Percentiles rank a stretch among this genome's conserved stretches.
These are phyloP conservation scores for Fusarium setosum DNA, from an alignment of 2,329 filamentous ascomycete species.

Conservation along the genomic window DNA sequence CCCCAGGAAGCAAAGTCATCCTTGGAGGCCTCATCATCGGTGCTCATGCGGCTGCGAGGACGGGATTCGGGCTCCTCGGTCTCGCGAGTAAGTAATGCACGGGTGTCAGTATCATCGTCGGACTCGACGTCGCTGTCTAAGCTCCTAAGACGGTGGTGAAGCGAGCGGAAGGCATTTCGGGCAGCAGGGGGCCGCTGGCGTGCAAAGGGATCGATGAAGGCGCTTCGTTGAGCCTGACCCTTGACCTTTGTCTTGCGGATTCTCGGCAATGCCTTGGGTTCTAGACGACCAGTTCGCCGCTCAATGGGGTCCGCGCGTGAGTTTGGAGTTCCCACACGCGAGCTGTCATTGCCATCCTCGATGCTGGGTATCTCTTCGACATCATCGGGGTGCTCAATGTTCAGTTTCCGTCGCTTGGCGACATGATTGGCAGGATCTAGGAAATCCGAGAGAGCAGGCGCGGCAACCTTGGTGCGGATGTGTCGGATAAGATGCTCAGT, in stretches of 20 bases:
- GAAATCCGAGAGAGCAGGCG: constrained; percentile 81
- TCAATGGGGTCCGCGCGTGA: constrained; percentile 72
- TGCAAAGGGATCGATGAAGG: constrained; percentile 75
- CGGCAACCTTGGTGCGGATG: constrained; percentile 87
- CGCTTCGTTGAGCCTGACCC: constrained; percentile 65
- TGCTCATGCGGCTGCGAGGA: constrained; percentile 79
- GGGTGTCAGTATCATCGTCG: constrained; percentile 79
- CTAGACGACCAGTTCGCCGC: constrained; percentile 66
- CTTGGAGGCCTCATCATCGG: constrained; percentile 66
- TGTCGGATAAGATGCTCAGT: constrained; percentile 89
- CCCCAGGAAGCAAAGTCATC: constrained; percentile 62
- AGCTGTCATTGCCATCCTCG: constrained; percentile 71
- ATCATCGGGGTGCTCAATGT: constrained; percentile 77
- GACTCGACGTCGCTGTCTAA: constrained; percentile 81
- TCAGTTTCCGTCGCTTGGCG: constrained; percentile 82
- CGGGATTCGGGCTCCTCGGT: constrained; percentile 89
- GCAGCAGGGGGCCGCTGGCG: constrained; percentile 68
- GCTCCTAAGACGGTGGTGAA: constrained; percentile 80
- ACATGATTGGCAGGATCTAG: constrained; percentile 85
- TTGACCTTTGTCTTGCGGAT: constrained; percentile 77
- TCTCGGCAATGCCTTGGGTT: constrained; percentile 73
- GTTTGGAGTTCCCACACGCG: constrained; percentile 73
- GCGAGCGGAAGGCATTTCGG: constrained; percentile 76
- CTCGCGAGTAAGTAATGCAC: constrained; percentile 71
- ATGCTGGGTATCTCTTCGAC: constrained; percentile 62